Evolutionary conservation across 2,329 filamentous ascomycete species (phyloP).

Genomic region (Talaromyces sp.): DNA sequence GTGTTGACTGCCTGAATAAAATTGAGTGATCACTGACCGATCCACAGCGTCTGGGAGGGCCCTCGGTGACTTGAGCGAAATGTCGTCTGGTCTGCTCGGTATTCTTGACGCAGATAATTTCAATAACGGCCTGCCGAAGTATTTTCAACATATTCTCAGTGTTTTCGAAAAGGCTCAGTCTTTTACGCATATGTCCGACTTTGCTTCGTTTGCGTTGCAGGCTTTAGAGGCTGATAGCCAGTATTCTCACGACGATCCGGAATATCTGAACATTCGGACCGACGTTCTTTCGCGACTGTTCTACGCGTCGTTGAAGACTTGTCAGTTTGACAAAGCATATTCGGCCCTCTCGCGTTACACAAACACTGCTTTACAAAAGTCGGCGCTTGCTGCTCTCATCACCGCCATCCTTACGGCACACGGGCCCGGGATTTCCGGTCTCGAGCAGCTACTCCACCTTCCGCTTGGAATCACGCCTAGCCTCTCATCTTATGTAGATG

Average conservation of each 20-base stretch:
- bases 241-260: conserved; percentile 26
- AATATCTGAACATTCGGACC: conserved; percentile 46
- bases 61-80: conserved; percentile 39
- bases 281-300: conserved; percentile 83
- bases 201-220: conserved; percentile 69
- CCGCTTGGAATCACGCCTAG: conserved; percentile 62
- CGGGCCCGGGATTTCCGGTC: conserved; percentile 36
- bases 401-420: conserved; percentile 39
- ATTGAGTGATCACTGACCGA: not conserved
- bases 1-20: conserved; percentile 29
- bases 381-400: conserved; percentile 64
- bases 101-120: conserved; percentile 65
- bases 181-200: conserved; percentile 78
- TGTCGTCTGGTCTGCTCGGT: conserved; percentile 62
- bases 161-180: conserved; percentile 75
- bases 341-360: conserved; percentile 69
- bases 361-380: conserved; percentile 65
- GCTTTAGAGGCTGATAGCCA: conserved; percentile 42
- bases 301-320: conserved; percentile 71
- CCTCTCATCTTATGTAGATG: conserved; percentile 73
- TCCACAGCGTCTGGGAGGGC: conserved; percentile 38
- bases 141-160: conserved; percentile 79
- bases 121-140: conserved; percentile 70
- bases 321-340: conserved; percentile 78
- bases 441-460: conserved; percentile 63